Conservation (phyloP, 2,329 filamentous ascomycete species). For the Claviceps quebecensis region DNA sequence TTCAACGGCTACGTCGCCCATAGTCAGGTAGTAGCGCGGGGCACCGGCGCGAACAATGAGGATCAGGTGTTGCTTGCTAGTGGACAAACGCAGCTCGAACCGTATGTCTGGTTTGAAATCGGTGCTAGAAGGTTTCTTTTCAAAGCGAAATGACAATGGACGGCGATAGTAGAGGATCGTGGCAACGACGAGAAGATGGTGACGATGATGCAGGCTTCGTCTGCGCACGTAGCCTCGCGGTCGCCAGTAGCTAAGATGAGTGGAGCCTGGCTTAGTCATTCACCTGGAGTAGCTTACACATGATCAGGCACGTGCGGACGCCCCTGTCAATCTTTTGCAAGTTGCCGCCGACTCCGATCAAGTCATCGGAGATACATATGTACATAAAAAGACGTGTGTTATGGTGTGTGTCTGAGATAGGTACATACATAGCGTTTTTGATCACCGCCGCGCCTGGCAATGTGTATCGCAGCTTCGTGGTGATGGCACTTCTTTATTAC, state of each 20-base stretch:
- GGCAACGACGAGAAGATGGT: neutral
- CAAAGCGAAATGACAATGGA: neutral
- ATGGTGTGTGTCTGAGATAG: too few relatives aligned
- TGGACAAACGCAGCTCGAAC: neutral
- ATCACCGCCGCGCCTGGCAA: too few relatives aligned
- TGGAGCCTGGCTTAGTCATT: slow-evolving; percentile 5
- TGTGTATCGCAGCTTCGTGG: too few relatives aligned
- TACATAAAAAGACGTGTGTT: too few relatives aligned
- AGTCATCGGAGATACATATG: too few relatives aligned
- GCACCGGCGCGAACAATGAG: neutral
- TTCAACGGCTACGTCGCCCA: slow-evolving; percentile 83
- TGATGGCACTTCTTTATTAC: too few relatives aligned
- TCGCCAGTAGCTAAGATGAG: neutral
- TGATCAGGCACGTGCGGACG: neutral
- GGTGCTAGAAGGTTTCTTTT: neutral
- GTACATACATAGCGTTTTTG: too few relatives aligned
- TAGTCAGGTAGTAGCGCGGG: slow-evolving; percentile 25
- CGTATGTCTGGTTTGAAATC: neutral
- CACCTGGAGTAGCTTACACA: neutral
- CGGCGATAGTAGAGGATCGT: neutral
- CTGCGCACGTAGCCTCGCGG: slow-evolving; percentile 3
- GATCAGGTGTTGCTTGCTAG: neutral
- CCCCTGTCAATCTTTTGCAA: too few relatives aligned
- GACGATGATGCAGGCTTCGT: slow-evolving; percentile 1
- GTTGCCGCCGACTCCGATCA: too few relatives aligned